phyloP scores from a whole-genome alignment of 495 filamentous ascomycete genomes.

The Staphylotrichum longicolle region DNA sequence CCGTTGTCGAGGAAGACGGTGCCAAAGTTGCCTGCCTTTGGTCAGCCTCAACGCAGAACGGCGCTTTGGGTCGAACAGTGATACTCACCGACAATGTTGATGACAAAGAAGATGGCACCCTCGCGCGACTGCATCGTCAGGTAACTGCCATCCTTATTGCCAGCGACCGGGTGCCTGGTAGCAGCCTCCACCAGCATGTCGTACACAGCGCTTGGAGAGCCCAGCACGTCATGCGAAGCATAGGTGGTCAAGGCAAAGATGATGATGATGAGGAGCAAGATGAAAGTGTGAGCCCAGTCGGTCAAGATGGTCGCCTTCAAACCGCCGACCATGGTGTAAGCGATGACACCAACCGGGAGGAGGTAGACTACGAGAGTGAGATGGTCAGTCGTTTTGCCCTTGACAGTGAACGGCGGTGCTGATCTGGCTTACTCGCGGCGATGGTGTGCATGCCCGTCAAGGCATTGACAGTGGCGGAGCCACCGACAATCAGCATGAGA shows the following conservation, averaged over 20 bases:
- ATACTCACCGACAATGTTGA: conserved; percentile 60
- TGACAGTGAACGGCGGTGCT: not conserved
- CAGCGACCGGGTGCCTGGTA: conserved; percentile 69
- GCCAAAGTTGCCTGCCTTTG: conserved; percentile 67
- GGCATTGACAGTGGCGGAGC: conserved; percentile 79
- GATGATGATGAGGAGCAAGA: conserved; percentile 85
- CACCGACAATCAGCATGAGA: conserved; percentile 90
- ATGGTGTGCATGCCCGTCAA: conserved; percentile 84
- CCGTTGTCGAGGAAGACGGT: conserved; percentile 80
- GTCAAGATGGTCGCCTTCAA: conserved; percentile 52
- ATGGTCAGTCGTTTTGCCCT: not conserved
- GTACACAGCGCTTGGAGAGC: conserved; percentile 77
- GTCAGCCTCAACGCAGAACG: not conserved
- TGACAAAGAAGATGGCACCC: conserved; percentile 93
- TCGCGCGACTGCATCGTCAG: conserved; percentile 86
- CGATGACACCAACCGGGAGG: conserved; percentile 77
- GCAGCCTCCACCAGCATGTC: conserved; percentile 74
- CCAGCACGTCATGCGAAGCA: conserved; percentile 69
- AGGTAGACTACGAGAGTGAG: conserved; percentile 58
- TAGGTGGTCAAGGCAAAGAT: conserved; percentile 88
- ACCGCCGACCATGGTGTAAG: conserved; percentile 62
- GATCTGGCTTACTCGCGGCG: conserved; percentile 59
- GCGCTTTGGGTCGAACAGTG: not conserved
- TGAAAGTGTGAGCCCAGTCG: conserved; percentile 73
- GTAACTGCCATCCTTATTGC: conserved; percentile 83